These are phyloP conservation scores for Dipteronia sinensis DNA, from an alignment of 345 rosid genomes.

Conservation along the genomic window DNA sequence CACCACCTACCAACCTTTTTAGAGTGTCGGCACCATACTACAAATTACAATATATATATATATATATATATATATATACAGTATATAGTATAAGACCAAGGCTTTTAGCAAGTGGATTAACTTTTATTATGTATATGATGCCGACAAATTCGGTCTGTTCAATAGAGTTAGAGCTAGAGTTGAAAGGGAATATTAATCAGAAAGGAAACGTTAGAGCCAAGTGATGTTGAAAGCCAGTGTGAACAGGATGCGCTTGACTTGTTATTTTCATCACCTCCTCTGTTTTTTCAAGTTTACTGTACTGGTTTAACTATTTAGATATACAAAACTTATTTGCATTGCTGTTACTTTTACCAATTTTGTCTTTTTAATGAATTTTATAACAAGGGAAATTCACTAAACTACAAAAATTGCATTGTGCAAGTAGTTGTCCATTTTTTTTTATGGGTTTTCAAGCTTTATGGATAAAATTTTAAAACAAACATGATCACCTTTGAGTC, in stretches of 20 bases:
- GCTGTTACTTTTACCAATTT: no score
- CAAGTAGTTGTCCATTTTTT: no score
- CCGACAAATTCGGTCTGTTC: conserved; percentile 18
- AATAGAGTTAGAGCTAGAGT: background rate
- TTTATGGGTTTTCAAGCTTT: no score
- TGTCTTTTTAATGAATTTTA: no score
- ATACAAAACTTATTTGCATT: background rate
- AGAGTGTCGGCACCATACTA: conserved; percentile 26
- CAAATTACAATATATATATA: no score
- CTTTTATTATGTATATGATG: background rate
- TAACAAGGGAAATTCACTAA: no score
- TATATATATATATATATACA: background rate
- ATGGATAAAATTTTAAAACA: background rate
- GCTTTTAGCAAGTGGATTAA: background rate
- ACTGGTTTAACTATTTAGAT: background rate
- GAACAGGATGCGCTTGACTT: conserved; percentile 13
- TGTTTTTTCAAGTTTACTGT: background rate
- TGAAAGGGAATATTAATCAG: background rate
- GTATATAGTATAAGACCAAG: background rate
- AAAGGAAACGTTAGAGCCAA: background rate
- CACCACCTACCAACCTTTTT: conserved; percentile 18
- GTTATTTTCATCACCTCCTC: conserved; percentile 14
- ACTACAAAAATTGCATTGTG: no score
- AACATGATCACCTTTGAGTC: background rate
- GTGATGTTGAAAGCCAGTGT: conserved; percentile 13